Evolutionary conservation across 805 yeast genomes (phyloP), one percentile per base, ranked within the genome.

Genomic region (Myxozyma udenii): DNA sequence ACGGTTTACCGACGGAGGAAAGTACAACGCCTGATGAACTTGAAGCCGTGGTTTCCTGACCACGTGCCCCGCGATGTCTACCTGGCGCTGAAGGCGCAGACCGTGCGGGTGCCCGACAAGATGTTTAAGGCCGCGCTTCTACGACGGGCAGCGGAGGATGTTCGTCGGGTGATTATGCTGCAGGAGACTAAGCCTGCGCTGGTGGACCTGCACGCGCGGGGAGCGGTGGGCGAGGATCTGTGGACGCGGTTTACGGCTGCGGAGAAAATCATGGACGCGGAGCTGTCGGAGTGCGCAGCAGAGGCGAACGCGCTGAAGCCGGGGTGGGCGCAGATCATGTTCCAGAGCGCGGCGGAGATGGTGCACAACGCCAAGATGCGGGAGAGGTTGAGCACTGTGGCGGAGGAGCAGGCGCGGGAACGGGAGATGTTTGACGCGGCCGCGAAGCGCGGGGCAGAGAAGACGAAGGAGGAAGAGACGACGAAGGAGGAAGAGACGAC

Each of bases 351-450:
- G 40, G 91, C 85, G 66, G 97, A 93, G 66, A 84, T 91, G 46
- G 87, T 95, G 57, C 86, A 89, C 69, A 93, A 91, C 66, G 91
- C 86, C 70, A 96, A 96, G 1, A 74, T 91, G 47, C 79, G 91
- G 69, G 81, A 93, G 74, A 83, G 97, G 64, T 68, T 83, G 30
- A 61, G 46, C 24, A 32, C 26, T 22, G 55, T 53, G 24, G 44
- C 51, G 21, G 46, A 26, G 43, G n/a, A n/a, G 47, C 54, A 50
- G 39, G 28, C 23, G 24, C 16, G 7, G 28, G 51, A 36, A 38
- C 42, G 37, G 37, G 44, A 26, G 40, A n/a, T 11, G 46, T 38
- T 41, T 51, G 51, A 50, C 11, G 30, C 12, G 19, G 40, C 19
- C 37, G 23, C 11, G 39, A 38, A 24, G 25, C 19, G 18, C 16